Percentiles rank a stretch among this genome's conserved stretches.
Conservation (phyloP, 257 asterid genomes). For the Primulina huaijiensis region DNA sequence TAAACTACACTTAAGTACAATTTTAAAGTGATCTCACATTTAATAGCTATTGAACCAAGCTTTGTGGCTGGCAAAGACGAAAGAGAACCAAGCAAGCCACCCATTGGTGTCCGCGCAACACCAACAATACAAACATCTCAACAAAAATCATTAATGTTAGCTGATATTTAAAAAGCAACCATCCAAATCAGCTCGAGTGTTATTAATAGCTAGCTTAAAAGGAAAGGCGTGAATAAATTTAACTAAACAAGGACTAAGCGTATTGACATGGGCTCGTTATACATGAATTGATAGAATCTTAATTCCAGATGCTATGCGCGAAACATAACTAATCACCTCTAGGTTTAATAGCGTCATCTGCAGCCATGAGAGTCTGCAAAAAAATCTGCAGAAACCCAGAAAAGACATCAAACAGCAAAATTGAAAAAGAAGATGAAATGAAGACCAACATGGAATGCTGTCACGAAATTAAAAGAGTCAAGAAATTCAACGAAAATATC, state of each 20-base stretch:
- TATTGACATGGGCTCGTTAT: not conserved
- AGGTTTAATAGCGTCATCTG: conserved; percentile 47
- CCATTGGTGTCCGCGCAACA: conserved; percentile 92
- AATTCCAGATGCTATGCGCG: not conserved
- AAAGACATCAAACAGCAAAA: not conserved
- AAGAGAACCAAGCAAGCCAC: conserved; percentile 82
- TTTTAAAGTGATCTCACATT: conserved; percentile 38
- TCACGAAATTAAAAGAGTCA: not conserved
- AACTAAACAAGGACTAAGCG: too few species aligned
- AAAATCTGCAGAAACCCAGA: conserved; percentile 21
- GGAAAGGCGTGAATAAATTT: not conserved
- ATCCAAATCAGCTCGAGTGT: conserved; percentile 1
- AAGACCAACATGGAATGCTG: not conserved
- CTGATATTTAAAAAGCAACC: not conserved
- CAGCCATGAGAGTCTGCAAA: conserved; percentile 43
- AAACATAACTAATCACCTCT: conserved; percentile 42
- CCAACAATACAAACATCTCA: conserved; percentile 97
- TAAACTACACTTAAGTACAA: not conserved
- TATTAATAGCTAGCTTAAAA: conserved; percentile 10
- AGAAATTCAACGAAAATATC: not conserved
- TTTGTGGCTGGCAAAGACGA: conserved; percentile 86
- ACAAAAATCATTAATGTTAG: conserved; percentile 12
- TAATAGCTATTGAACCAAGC: conserved; percentile 86
- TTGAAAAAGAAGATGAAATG: not conserved
- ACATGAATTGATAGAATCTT: not conserved